Base-by-base conservation (phyloP, 176 grass and related monocot species). In the Calamus simplicifolius region DNA sequence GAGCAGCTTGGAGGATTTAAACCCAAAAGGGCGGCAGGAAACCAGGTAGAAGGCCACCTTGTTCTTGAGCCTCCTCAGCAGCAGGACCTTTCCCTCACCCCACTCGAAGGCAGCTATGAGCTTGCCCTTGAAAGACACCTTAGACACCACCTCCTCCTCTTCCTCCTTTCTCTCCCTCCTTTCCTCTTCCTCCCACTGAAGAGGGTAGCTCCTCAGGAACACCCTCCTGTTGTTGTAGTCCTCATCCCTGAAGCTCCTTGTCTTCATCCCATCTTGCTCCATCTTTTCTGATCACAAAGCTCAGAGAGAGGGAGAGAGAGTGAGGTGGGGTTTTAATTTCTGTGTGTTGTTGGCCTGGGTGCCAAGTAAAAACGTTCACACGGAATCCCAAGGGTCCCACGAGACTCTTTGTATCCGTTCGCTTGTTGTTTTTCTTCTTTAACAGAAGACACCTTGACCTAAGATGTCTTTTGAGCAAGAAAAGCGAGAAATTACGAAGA, bases 121-220 rank as follows among this genome's bases (percentile, higher is more conserved):
- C 29, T 29, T 48, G 12, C 18, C 27, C 67, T 69, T 69, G 30
- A 69, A 18, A 15, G 19, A 57, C 18, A 18, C 27, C 19, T 64
- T 64, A 10, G 48, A 64, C 19, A 15, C 60, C 61, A 51, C 55
- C 67, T 77, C 71, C 73, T 80, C 66, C 10, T 43, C 66, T n/a
- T 19, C 12, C 6, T 58, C 74, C 73, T 75, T 59, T 64, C 31
- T 61, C 13, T 79, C 23, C 66, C 51, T 14, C 35, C 8, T 53
- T n/a, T 55, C 68, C 18, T 84, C 68, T 57, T 72, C 61, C 5
- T 78, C 85, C 89, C 89, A 89, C 72, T 85, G 89, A 5, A 89
- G 85, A 26, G 89, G 85, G 54, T 89, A 89, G 85, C 89, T 95
- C 31, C 81, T 80, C 69, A 95, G 50, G 70, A 95, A 95, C 3